Evolutionary conservation across 345 rosid genomes (phyloP).

Genomic region (Salix suchowensis): DNA sequence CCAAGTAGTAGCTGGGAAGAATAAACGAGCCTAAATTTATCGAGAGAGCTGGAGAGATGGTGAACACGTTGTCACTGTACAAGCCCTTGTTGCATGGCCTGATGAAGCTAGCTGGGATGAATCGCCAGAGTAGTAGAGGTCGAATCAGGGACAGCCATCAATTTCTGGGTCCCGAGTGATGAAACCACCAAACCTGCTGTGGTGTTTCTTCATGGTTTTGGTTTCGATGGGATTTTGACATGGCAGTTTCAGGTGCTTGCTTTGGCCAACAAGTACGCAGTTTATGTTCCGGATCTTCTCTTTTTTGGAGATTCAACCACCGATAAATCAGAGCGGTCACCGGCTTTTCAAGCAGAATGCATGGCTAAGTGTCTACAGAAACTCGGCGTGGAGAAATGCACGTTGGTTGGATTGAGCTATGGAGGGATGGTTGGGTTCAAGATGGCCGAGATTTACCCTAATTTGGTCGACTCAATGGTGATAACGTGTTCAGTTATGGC

Average conservation of each 20-base stretch:
- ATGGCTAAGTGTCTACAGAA: constrained; percentile 29
- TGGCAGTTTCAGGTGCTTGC: constrained; percentile 43
- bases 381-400: constrained; percentile 40
- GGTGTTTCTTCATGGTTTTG: constrained; percentile 43
- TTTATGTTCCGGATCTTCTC: constrained; percentile 45
- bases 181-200: constrained; percentile 12
- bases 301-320: constrained; percentile 49
- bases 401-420: constrained; percentile 38
- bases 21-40: background rate
- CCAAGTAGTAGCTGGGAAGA: no score
- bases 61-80: background rate
- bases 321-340: constrained; percentile 15
- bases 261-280: constrained; percentile 24
- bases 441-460: constrained; percentile 37
- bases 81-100: background rate
- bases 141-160: constrained; percentile 8
- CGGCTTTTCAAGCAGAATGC: constrained; percentile 43
- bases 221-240: constrained; percentile 27
- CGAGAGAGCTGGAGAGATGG: background rate
- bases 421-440: constrained; percentile 46
- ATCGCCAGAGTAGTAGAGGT: background rate
- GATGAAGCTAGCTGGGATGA: constrained; percentile 7
- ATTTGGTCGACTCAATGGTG: constrained; percentile 41
- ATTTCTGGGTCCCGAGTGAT: constrained; percentile 20
- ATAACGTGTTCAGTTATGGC: constrained; percentile 24